These are phyloP conservation scores for Ceratocystis cacaofunesta DNA, from an alignment of 2,329 filamentous ascomycete species.

Conservation along the genomic window DNA sequence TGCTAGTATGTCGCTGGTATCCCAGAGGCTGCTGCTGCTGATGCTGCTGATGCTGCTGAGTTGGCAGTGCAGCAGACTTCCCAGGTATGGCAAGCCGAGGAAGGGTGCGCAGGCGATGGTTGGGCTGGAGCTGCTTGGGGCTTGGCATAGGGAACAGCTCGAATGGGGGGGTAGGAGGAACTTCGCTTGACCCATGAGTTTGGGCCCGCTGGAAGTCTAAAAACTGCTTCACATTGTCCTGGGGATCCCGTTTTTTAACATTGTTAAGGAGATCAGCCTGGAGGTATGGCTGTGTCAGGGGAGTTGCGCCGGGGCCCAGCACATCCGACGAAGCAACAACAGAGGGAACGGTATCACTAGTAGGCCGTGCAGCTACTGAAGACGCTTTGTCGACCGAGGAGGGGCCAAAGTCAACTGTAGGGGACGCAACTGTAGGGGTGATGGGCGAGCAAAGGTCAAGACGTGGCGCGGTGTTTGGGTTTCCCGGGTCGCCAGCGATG, in stretches of 20 bases:
- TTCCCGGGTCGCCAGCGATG: slow-evolving; percentile 65
- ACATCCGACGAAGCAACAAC: slow-evolving; percentile 85
- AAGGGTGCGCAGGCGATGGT: slow-evolving; percentile 41
- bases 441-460: slow-evolving; percentile 17
- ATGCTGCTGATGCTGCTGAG: neutral
- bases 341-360: slow-evolving; percentile 61
- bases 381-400: slow-evolving; percentile 31
- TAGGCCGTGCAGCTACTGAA: neutral
- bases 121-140: slow-evolving; percentile 25
- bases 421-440: slow-evolving; percentile 9
- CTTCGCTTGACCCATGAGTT: slow-evolving; percentile 32
- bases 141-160: slow-evolving; percentile 37
- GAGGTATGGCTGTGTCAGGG: slow-evolving; percentile 48
- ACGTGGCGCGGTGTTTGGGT: slow-evolving; percentile 45
- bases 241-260: slow-evolving; percentile 60
- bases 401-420: slow-evolving; percentile 8
- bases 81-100: slow-evolving; percentile 48
- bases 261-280: slow-evolving; percentile 58
- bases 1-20: slow-evolving; percentile 2
- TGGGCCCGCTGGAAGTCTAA: slow-evolving; percentile 63
- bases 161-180: slow-evolving; percentile 56
- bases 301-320: slow-evolving; percentile 52
- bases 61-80: slow-evolving; percentile 22
- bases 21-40: slow-evolving; percentile 20
- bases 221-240: slow-evolving; percentile 88